A percentile compares a stretch with the other conserved stretches of the same genome.
Evolutionary conservation across 257 asterid species (phyloP).

Genomic region (Solanum gracilifrons): DNA sequence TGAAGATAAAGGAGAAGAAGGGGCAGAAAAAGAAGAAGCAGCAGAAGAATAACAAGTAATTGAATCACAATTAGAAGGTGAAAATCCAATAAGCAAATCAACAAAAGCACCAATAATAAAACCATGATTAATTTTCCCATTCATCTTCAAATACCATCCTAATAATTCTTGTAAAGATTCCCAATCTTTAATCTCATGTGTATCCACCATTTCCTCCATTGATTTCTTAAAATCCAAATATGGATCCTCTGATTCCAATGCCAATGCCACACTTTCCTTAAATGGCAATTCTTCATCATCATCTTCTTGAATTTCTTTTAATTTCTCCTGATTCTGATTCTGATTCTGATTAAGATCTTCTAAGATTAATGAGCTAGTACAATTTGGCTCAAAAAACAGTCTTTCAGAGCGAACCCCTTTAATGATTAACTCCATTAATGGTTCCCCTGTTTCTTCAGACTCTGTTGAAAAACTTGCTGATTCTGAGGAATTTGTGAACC

Average conservation of each 20-base stretch:
- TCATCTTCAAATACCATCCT: slow-evolving; percentile 25
- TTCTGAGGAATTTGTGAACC: slow-evolving; percentile 61
- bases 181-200: slow-evolving; percentile 20
- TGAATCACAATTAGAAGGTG: not conserved
- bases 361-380: slow-evolving; percentile 9
- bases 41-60: slow-evolving; percentile 6
- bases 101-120: slow-evolving; percentile 21
- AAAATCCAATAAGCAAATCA: slow-evolving; percentile 8
- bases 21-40: slow-evolving; percentile 8
- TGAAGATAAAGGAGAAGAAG: slow-evolving; percentile 2
- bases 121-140: slow-evolving; percentile 15
- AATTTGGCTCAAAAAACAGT: slow-evolving; percentile 15
- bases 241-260: slow-evolving; percentile 22
- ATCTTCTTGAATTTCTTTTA: not conserved
- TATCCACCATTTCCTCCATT: slow-evolving; percentile 25
- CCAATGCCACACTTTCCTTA: slow-evolving; percentile 14
- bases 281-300: not conserved
- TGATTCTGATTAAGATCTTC: not conserved
- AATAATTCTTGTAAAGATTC: slow-evolving; percentile 16
- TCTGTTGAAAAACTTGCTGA: slow-evolving; percentile 34
- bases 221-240: slow-evolving; percentile 27
- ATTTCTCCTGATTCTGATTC: not conserved
- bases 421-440: not conserved
- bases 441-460: slow-evolving; percentile 13
- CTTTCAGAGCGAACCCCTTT: slow-evolving; percentile 11